phyloP scores from a whole-genome alignment of 169 alveolate species.

The Eimeria sp. region DNA sequence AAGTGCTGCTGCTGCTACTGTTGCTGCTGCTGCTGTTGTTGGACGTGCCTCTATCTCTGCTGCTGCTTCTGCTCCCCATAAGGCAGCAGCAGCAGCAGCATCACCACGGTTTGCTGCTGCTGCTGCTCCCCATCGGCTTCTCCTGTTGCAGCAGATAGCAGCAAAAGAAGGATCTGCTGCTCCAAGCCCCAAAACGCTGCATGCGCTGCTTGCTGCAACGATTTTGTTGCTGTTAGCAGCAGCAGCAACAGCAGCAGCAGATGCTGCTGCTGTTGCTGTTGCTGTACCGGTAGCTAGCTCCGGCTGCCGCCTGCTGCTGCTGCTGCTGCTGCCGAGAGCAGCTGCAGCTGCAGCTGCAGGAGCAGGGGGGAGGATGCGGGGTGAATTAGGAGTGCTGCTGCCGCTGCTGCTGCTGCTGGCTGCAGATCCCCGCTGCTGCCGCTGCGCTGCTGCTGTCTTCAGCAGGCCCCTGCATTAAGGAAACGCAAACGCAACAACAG shows the following conservation, averaged over 20 bases:
- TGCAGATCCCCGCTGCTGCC: not conserved
- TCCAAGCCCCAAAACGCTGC: not conserved
- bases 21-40: too few relatives aligned
- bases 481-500: not conserved
- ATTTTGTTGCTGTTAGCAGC: not conserved
- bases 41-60: too few relatives aligned
- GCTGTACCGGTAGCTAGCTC: not conserved
- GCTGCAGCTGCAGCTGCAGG: conserved; percentile 1
- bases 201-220: too few relatives aligned
- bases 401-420: conserved; percentile 31
- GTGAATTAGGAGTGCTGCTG: not conserved
- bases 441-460: conserved; percentile 37
- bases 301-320: not conserved
- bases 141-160: not conserved
- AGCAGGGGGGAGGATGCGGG: not conserved
- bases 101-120: not conserved
- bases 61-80: too few relatives aligned
- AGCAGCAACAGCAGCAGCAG: not conserved
- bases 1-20: not conserved
- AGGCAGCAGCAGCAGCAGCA: conserved; percentile 16
- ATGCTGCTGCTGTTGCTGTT: not conserved
- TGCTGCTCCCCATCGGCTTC: not conserved
- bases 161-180: not conserved
- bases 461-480: conserved; percentile 8
- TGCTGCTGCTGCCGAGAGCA: not conserved